Evolutionary conservation across 495 filamentous ascomycete genomes (phyloP), one percentile per base, ranked within the genome.

Genomic region (Clavariopsis aquatica): DNA sequence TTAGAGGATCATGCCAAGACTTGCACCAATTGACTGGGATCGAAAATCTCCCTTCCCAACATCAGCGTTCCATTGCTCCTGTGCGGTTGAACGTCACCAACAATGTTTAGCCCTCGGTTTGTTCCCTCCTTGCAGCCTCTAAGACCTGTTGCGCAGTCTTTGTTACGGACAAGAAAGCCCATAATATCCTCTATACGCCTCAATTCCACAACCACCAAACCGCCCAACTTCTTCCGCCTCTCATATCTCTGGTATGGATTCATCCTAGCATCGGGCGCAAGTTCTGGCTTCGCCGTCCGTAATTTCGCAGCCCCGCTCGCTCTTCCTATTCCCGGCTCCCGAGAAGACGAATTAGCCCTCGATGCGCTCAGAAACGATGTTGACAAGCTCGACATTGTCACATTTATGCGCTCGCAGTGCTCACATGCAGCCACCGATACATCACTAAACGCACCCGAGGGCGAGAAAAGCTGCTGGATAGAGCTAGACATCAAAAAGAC

Each of bases 311-410:
- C 65, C 15, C 74, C 74, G 0, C 66, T 65, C 1, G 59, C 74
- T 10, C 57, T 71, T 6, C 73, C 72, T 1, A 46, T 57, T 23
- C 63, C 68, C 15, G 73, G 71, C 15, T 65, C 66, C 5, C 56
- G 31, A n/a, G 72, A 72, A 60, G 75, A 77, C 54, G 20, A 56
- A 49, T 49, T 71, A 10, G 51, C 69, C 2, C 38, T 75, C 19
- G 66, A 61, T 9, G 64, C 65, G 45, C 66, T 74, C 0, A 64
- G 68, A 28, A 23, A 56, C 15, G 67, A 72, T 34, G 65, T 73
- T 31, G 75, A 77, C 41, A 47, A 52, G n/a, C 62, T 75, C 17
- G 66, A 71, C 60, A 64, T 74, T 38, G 72, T 77, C 15, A 73
- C 75, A 53, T 51, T 51, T 10, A 46, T 74, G 59, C 65, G 75